Base-by-base conservation (phyloP, 2,329 filamentous ascomycete species). In the Magnaporthiopsis poae region DNA sequence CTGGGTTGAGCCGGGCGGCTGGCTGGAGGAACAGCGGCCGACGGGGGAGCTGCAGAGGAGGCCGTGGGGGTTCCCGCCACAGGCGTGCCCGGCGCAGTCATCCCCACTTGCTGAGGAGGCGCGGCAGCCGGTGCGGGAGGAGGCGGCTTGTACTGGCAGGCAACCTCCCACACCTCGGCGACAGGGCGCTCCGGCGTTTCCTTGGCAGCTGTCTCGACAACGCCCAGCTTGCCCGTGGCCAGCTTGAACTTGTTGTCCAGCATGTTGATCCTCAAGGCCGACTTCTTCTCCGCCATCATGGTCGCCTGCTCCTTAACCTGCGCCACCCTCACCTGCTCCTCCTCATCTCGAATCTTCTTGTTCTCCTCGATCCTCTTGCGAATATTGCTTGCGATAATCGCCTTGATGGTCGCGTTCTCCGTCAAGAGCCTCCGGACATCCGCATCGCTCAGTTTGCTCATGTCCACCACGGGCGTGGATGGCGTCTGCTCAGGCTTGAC, bases 151-250 rank as follows among this genome's bases (percentile, higher is more conserved):
- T 86, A 84, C 65, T 78, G 81, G 77, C 94, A 93, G 0, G 90
- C 92, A 66, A 90, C 80, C 69, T 89, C 87, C 90, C 91, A 97
- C 0, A 97, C 93, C 76, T 97, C 92, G 12, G 81, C 85, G 4
- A 98, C 92, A 0, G 92, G 86, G 74, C 87, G 88, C 72, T 94
- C 83, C 0, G 94, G 94, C 0, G 93, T 97, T 63, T 96, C 90
- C n/a, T 83, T 84, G 0, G 90, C 92, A 15, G 94, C 93, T 62
- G 87, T 90, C 73, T 92, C 85, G 3, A 98, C 90, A 1, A 95
- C 86, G 1, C 85, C 84, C 39, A 96, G 79, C 79, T 95, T 96
- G 5, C 89, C 90, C 64, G 82, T 82, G 0, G 88, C 86, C 11
- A 80, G 78, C 69, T 84, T 86, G 62, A 83, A 78, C 74, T 88